Base-by-base conservation (phyloP, 345 rosid species). In the Gossypium australe region DNA sequence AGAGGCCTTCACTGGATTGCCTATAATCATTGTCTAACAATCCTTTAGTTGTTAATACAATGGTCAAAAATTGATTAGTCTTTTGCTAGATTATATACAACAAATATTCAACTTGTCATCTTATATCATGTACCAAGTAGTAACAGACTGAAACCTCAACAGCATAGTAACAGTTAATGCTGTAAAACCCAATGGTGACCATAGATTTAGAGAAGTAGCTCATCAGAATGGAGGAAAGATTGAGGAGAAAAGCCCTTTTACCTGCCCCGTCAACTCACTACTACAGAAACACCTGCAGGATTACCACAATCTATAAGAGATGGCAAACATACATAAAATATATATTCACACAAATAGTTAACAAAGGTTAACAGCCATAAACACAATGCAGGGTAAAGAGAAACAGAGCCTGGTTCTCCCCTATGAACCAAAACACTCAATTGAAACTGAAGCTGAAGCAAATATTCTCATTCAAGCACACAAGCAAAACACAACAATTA, bases 221-320 rank as follows among this genome's bases (percentile, higher is more conserved):
- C 41, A 34, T 34, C 41, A 34, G 60, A 69, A 51, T 25, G 25
- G 9, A 73, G n/a, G 41, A 38, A 62, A 45, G 44, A 16, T 45
- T 10, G 12, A 73, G 47, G 48, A 47, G 27, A 76, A 53, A 49
- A 61, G 29, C 44, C 25, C 44, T 24, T 58, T 73, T 84, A 90
- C 99, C 97, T 93, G 96, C 47, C 96, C 94, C 13, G 85, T 73
- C 74, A 78, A 73, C 73, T 90, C 98, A 66, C 29, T 84, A 53
- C 84, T 87, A 64, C 87, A 88, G 78, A 92, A 92, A 80, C 86
- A 84, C 89, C 98, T 95, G 92, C 38, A 69, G 65, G 68, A 79
- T 58, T 41, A 74, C 38, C 72, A 73, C 3, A 45, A 11, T 59
- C 47, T 78, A 55, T 79, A 72, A 73, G 11, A 77, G 76, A 72